Evolutionary conservation across 345 rosid species (phyloP).

Genomic region (Citrus glauca): DNA sequence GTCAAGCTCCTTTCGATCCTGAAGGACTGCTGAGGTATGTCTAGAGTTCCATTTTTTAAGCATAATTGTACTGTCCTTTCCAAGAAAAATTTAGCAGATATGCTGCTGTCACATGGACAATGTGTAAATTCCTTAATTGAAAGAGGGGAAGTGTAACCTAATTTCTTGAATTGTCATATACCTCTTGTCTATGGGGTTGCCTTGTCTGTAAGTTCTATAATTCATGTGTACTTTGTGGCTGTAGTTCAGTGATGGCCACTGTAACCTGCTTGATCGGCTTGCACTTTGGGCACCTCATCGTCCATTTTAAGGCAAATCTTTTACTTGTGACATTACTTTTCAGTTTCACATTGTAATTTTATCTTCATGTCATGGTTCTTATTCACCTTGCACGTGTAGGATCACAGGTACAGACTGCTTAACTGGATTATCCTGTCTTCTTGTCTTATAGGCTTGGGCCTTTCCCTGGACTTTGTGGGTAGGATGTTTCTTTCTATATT

Average conservation of each 20-base stretch:
- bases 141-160: not conserved
- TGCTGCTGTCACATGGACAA: not conserved
- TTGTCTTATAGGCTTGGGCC: slow-evolving; percentile 48
- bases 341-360: not conserved
- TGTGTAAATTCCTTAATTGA: not conserved
- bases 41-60: not conserved
- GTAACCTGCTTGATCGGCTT: slow-evolving; percentile 81
- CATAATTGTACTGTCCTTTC: not conserved
- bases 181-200: not conserved
- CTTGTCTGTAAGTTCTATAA: too few species aligned
- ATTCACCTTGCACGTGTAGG: slow-evolving; percentile 34
- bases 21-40: slow-evolving; percentile 86
- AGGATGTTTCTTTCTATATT: not conserved
- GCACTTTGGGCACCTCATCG: slow-evolving; percentile 76
- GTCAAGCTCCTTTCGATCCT: slow-evolving; percentile 93
- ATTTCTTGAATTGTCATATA: not conserved
- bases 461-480: slow-evolving; percentile 58
- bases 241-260: slow-evolving; percentile 77
- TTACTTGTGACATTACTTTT: not conserved
- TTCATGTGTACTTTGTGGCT: slow-evolving; percentile 21
- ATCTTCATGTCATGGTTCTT: not conserved
- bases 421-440: slow-evolving; percentile 58
- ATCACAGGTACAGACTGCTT: slow-evolving; percentile 48
- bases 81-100: not conserved
- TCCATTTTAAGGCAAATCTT: slow-evolving; percentile 64